Evolutionary conservation across 179 eudicot genomes (phyloP), one percentile per base, ranked within the genome.

Genomic region (Beta macrorhiza): DNA sequence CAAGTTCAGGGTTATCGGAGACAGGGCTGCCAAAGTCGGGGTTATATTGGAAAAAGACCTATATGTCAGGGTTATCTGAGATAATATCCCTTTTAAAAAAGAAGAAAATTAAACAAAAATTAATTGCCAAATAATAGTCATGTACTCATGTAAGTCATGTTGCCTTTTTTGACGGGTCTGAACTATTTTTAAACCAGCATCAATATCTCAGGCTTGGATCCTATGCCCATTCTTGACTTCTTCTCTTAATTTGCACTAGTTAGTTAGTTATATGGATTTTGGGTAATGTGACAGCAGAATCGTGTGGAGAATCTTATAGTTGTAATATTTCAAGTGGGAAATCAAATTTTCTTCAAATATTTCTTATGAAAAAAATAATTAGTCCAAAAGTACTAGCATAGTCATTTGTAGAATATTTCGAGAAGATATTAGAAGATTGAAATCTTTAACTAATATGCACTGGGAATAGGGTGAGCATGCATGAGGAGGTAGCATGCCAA

Each of bases 161-260:
- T 25, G 13, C 70, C 45, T 32, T 29, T 0, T 12, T 51, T 63
- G 47, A 77, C 20, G 42, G 45, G 16, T 47, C 20, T 25, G 3
- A 9, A 10, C 1, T 10, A 22, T 25, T 22, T 42, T 75, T 79
- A 62, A 62, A 16, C 37, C 42, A 73, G 56, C 72, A 82, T 78
- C 74, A 78, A 79, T 29, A 78, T 82, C 81, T 78, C 75, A 47
- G 37, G 42, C 74, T 82, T 82, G 81, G 84, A 78, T 82, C 81
- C 78, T 82, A 37, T 78, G 81, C 73, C 72, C 81, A 81, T 47
- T 6, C 13, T 17, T 63, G 56, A 52, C 11, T 52, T 52, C 9
- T 52, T 9, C 67, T 20, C 19, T 3, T 58, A 45, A 17, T 37
- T 75, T 7, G 10, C 3, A 29, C 25, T 1, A 77, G 72, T 67